A percentile compares a stretch with the other conserved stretches of the same genome.
These are phyloP conservation scores for Yamadazyma sp. DNA, from an alignment of 805 yeast genomes.

Conservation along the genomic window DNA sequence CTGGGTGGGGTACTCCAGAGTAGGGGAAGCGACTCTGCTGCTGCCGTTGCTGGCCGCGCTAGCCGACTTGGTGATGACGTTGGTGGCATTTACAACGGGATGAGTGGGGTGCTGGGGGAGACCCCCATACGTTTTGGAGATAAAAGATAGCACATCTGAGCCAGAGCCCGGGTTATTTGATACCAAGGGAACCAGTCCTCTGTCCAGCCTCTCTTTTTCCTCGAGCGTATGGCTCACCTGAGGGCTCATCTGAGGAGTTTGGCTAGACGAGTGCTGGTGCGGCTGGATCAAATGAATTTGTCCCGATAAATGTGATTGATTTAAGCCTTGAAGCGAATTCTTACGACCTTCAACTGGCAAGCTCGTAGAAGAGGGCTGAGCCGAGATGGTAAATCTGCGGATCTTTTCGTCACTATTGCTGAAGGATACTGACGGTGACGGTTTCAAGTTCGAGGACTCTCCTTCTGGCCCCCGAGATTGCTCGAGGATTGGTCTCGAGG, in stretches of 20 bases:
- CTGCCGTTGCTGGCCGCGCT: conserved; percentile 8
- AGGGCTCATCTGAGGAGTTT: too few relatives aligned
- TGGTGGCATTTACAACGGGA: conserved; percentile 7
- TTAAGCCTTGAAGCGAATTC: conserved; percentile 10
- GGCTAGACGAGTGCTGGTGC: too few relatives aligned
- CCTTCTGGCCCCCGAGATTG: conserved; percentile 10
- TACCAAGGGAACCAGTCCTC: too few relatives aligned
- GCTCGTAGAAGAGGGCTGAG: conserved; percentile 41
- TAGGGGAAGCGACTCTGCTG: conserved; percentile 15
- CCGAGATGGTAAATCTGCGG: conserved; percentile 42
- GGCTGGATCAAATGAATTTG: too few relatives aligned
- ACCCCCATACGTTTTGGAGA: conserved; percentile 12
- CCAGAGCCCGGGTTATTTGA: conserved; percentile 15
- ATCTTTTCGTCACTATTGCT: conserved; percentile 38
- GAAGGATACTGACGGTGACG: conserved; percentile 22
- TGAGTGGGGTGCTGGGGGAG: conserved; percentile 8
- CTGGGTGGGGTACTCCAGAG: conserved; percentile 6
- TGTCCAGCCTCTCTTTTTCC: too few relatives aligned
- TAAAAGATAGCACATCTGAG: conserved; percentile 14
- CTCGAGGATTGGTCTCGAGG: conserved; percentile 9
- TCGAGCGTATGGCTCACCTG: too few relatives aligned
- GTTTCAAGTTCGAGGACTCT: conserved; percentile 8
- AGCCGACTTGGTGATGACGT: conserved; percentile 3
- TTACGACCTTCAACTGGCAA: conserved; percentile 16
- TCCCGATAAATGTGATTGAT: too few relatives aligned